Conservation (phyloP, 1,139 yeast genomes). For the Candida buenavistaensis region DNA sequence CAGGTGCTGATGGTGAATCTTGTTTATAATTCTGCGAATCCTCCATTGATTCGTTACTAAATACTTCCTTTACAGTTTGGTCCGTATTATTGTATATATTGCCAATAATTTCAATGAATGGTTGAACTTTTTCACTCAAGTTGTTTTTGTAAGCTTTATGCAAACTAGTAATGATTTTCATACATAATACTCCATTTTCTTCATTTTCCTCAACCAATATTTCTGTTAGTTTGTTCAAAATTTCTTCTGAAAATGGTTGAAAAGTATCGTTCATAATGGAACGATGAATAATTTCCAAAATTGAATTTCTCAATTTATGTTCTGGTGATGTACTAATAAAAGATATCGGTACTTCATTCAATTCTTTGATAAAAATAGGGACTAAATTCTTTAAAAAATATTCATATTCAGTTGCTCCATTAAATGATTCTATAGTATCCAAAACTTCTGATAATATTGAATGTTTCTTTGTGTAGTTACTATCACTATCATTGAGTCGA, state of each 20-base stretch:
- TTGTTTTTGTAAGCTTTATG: conserved; percentile 81
- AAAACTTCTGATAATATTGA: conserved; percentile 76
- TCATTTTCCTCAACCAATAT: conserved; percentile 80
- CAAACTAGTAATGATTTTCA: conserved; percentile 85
- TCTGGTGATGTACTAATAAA: conserved; percentile 62
- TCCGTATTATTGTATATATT: conserved; percentile 82
- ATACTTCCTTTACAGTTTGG: conserved; percentile 66
- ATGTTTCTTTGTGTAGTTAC: conserved; percentile 61
- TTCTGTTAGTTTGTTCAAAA: conserved; percentile 61
- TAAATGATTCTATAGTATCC: conserved; percentile 82
- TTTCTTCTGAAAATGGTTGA: conserved; percentile 65
- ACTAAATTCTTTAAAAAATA: conserved; percentile 60
- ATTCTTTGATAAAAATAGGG: conserved; percentile 59
- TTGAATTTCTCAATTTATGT: conserved; percentile 71
- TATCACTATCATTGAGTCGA: conserved; percentile 51
- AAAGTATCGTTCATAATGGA: conserved; percentile 81
- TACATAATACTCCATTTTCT: conserved; percentile 89
- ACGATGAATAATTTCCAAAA: conserved; percentile 79
- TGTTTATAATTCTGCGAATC: conserved; percentile 32
- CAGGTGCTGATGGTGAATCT: conserved; percentile 27
- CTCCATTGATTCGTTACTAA: conserved; percentile 28
- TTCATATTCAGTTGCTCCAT: conserved; percentile 77
- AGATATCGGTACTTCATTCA: conserved; percentile 73
- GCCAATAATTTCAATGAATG: conserved; percentile 75
- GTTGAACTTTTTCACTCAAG: conserved; percentile 71